Evolutionary conservation across 1,284 basidiomycete species (phyloP), one percentile per base, ranked within the genome.

Genomic region (Trametes pubescens): DNA sequence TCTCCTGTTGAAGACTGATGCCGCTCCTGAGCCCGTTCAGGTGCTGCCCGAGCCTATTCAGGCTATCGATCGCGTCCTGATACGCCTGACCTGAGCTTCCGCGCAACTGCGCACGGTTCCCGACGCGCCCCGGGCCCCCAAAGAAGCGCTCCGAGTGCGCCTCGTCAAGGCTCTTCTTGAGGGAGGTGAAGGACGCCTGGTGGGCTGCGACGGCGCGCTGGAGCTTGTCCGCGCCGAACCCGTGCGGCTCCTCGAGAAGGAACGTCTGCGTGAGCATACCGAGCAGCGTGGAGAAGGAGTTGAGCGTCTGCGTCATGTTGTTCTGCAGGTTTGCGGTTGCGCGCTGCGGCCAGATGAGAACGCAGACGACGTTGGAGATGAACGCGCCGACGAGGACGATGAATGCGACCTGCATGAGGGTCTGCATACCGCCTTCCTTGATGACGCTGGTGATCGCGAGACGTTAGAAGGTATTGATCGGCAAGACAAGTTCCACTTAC

Each of bases 41-140:
- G 78, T 98, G 95, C 73, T 98, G 96, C 0, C 93, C 96, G 4
- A 98, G 84, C 18, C 94, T 82, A 65, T 92, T 95, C 72, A 98
- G 81, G 67, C 89, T 91, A 60, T 88, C 88, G 6, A 97, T 89
- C 0, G 93, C 92, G 64, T 94, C 92, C 66, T 94, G 90, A 69
- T 98, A 97, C 0, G 92, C 88, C 59, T 82, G 76, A 44, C 83
- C 77, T 14, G 82, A 79, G 29, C 79, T 79, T 69, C 73, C 82
- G 62, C 81, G 77, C 2, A 57, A 61, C 47, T 66, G 61, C 10
- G 57, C 64, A 11, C 52, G 62, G 18, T 60, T 65, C 34, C 77
- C 77, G 14, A 74, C 75, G 55, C 77, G 79, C 18, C 72, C 72
- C 10, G 80, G 74, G 2, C 79, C 77, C 18, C 81, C 81, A 53